Evolutionary conservation across 495 filamentous ascomycete species (phyloP).

Genomic region (Lasiosphaeria miniovina): DNA sequence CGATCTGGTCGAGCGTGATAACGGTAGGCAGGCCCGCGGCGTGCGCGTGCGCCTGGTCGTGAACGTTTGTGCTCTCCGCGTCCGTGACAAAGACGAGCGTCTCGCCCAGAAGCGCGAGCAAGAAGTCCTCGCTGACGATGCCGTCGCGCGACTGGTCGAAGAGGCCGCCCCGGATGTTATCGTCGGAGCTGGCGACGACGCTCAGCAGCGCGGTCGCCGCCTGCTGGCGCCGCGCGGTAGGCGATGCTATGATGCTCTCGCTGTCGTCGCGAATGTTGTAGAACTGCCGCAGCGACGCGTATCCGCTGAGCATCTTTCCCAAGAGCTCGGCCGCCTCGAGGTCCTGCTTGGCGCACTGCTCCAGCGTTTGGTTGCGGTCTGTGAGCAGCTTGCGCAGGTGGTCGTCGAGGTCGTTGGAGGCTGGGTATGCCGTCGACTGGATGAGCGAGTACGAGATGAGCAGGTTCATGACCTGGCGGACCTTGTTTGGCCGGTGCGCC

Average conservation of each 20-base stretch:
- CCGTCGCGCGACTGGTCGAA: constrained; percentile 74
- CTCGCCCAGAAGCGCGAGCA: constrained; percentile 82
- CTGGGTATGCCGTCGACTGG: constrained; percentile 75
- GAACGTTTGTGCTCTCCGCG: constrained; percentile 28
- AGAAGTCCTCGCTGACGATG: constrained; percentile 78
- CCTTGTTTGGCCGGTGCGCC: constrained; percentile 67
- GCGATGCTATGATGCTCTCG: constrained; percentile 29
- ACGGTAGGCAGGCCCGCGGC: constrained; percentile 26
- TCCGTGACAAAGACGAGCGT: constrained; percentile 71
- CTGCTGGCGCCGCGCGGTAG: constrained; percentile 54
- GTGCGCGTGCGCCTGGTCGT: constrained; percentile 11
- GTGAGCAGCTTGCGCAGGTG: constrained; percentile 62
- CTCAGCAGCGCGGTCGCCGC: constrained; percentile 71
- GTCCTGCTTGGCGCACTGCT: constrained; percentile 62
- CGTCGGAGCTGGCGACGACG: constrained; percentile 76
- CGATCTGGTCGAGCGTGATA: constrained; percentile 63
- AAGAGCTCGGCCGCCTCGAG: constrained; percentile 75
- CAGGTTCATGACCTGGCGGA: constrained; percentile 78
- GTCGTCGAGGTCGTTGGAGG: constrained; percentile 62
- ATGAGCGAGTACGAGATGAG: constrained; percentile 82
- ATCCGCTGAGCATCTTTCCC: constrained; percentile 81
- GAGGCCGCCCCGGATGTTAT: constrained; percentile 84
- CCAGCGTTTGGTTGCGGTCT: constrained; percentile 63
- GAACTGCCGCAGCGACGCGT: constrained; percentile 81
- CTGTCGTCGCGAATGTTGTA: constrained; percentile 73